Percentiles rank a stretch among this genome's conserved stretches.
These are phyloP conservation scores for Coccomyxa subellipsoidea DNA, from an alignment of 163 green algal species.

Conservation along the genomic window DNA sequence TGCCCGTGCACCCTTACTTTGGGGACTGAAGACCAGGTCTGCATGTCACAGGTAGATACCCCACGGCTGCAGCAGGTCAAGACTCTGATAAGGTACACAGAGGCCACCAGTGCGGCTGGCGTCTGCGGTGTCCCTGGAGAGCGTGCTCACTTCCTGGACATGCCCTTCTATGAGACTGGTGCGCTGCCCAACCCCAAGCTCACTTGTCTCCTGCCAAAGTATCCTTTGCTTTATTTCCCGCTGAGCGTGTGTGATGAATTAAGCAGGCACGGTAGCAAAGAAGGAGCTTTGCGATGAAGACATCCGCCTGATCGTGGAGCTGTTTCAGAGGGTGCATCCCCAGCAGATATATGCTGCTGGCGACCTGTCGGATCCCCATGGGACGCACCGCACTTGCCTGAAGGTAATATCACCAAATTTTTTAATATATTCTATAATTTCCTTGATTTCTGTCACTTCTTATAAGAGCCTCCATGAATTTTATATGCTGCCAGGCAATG, in stretches of 20 bases:
- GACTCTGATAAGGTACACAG: conserved; percentile 20
- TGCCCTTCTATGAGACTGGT: conserved; percentile 34
- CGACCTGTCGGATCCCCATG: conserved; percentile 37
- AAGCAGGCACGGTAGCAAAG: conserved; percentile 25
- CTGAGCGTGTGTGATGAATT: too few relatives aligned
- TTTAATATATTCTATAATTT: too few relatives aligned
- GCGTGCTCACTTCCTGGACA: conserved; percentile 19
- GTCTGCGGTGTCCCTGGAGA: conserved; percentile 14
- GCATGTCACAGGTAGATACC: conserved; percentile 20
- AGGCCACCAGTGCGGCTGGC: conserved; percentile 21
- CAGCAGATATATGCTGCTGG: conserved; percentile 29
- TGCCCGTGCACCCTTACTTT: too few relatives aligned
- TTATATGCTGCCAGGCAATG: too few relatives aligned
- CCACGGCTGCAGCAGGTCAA: conserved; percentile 19
- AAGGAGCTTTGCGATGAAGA: conserved; percentile 10
- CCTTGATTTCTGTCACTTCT: too few relatives aligned
- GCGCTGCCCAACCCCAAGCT: not conserved
- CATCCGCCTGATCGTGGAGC: conserved; percentile 17
- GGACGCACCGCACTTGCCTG: conserved; percentile 34
- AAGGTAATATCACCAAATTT: too few relatives aligned
- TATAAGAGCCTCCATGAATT: too few relatives aligned
- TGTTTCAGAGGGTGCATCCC: conserved; percentile 22
- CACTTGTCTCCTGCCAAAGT: not conserved
- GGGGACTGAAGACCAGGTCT: not conserved
- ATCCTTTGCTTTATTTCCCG: too few relatives aligned